These are phyloP conservation scores for Tulasnella sp. DNA, from an alignment of 768 basidiomycete species.

Conservation along the genomic window DNA sequence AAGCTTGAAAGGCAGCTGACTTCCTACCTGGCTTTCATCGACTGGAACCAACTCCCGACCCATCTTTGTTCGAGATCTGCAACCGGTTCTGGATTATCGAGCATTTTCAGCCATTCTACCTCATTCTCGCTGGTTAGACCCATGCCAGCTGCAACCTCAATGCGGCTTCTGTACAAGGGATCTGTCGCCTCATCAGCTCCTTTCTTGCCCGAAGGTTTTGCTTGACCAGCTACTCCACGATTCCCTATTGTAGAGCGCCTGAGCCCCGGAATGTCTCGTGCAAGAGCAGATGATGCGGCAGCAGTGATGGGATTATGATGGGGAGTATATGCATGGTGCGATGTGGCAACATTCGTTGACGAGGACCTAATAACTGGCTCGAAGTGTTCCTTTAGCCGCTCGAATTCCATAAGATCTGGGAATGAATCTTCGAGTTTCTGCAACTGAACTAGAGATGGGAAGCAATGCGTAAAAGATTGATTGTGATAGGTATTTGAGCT, in stretches of 20 bases:
- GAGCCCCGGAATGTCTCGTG: constrained; percentile 47
- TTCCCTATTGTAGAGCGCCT: not conserved
- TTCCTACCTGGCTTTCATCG: constrained; percentile 47
- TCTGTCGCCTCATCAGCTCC: constrained; percentile 19
- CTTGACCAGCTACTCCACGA: constrained; percentile 6
- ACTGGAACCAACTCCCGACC: constrained; percentile 63
- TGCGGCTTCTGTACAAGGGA: constrained; percentile 36
- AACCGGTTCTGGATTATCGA: constrained; percentile 47
- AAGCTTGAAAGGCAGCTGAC: constrained; percentile 20
- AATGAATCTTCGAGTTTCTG: constrained; percentile 82
- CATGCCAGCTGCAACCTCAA: constrained; percentile 45
- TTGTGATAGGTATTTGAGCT: not conserved
- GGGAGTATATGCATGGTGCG: constrained; percentile 9
- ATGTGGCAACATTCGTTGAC: constrained; percentile 16
- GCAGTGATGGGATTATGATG: constrained; percentile 37
- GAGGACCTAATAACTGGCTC: constrained; percentile 71
- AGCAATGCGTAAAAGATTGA: not conserved
- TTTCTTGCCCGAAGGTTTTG: constrained; percentile 2
- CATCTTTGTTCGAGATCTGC: constrained; percentile 68
- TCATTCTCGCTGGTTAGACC: constrained; percentile 53
- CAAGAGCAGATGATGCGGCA: constrained; percentile 77
- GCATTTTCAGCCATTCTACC: constrained; percentile 51
- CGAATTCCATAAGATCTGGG: constrained; percentile 78
- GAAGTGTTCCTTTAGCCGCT: constrained; percentile 91
- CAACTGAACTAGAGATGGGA: constrained; percentile 52